phyloP scores from a whole-genome alignment of 129 eudicot genomes.

The Apium graveolens region DNA sequence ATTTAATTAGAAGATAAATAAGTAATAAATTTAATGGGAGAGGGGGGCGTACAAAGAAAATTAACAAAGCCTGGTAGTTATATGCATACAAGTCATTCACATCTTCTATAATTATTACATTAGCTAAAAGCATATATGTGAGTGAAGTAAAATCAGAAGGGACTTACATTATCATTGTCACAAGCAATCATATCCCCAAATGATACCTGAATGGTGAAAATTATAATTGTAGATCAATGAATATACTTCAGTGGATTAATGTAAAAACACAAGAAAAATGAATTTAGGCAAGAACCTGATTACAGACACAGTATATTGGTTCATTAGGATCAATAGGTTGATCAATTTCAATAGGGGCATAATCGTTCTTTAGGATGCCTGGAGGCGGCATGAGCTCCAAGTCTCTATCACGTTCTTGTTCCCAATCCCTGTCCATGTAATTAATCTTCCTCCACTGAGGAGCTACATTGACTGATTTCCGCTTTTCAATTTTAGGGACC shows the following conservation, averaged over 20 bases:
- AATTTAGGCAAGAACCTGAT: conserved; percentile 55
- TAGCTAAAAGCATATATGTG: background rate
- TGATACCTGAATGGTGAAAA: conserved; percentile 52
- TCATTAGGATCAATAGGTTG: conserved; percentile 98
- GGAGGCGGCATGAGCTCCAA: conserved; percentile 99
- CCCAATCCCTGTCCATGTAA: conserved; percentile 82
- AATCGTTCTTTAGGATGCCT: conserved; percentile 76
- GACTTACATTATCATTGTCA: conserved; percentile 84
- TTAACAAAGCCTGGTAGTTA: background rate
- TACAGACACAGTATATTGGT: conserved; percentile 92
- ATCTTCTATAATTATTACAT: background rate
- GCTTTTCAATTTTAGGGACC: conserved; percentile 74
- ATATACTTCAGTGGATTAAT: background rate
- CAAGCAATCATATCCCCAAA: conserved; percentile 99
- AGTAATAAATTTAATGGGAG: background rate
- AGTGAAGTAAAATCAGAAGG: background rate
- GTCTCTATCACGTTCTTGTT: conserved; percentile 75
- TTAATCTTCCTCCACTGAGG: conserved; percentile 68
- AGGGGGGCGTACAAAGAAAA: background rate
- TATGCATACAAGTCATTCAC: background rate
- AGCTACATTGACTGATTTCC: conserved; percentile 37
- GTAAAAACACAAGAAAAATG: conserved; percentile 1
- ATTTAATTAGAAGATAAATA: background rate
- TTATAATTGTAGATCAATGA: background rate
- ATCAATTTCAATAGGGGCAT: conserved; percentile 69